A percentile compares a stretch with the other conserved stretches of the same genome.
These are phyloP conservation scores for Teunomyces barrocoloradensis DNA, from an alignment of 805 yeast species.

Conservation along the genomic window DNA sequence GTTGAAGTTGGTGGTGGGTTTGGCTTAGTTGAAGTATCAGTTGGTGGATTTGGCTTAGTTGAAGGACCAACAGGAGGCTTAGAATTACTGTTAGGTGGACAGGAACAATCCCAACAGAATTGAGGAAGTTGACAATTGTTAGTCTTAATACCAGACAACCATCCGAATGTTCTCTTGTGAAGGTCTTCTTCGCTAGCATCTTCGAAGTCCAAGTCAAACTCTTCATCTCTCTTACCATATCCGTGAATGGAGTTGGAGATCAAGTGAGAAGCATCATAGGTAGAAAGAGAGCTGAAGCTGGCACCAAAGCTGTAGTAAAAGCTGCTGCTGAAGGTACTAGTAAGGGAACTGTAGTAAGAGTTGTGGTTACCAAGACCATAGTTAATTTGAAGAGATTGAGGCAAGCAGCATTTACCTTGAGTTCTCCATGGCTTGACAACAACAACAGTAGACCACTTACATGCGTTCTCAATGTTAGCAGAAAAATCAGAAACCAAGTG, in stretches of 20 bases:
- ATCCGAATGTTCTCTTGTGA: conserved; percentile 4
- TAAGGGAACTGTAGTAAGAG: conserved; percentile 3
- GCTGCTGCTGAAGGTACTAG: conserved; percentile 9
- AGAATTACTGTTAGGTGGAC: conserved; percentile 2
- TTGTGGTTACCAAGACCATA: conserved; percentile 11
- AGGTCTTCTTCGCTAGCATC: neutral
- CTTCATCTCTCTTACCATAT: conserved; percentile 9
- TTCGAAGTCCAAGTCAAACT: neutral
- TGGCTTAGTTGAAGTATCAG: neutral
- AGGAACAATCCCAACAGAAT: conserved; percentile 14
- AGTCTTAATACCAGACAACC: conserved; percentile 6
- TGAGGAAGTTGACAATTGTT: conserved; percentile 4
- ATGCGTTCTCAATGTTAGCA: conserved; percentile 13
- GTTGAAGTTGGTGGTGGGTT: neutral
- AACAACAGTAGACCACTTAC: conserved; percentile 22
- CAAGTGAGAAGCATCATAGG: conserved; percentile 6
- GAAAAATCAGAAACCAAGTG: conserved; percentile 11
- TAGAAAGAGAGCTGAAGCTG: neutral
- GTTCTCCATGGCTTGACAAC: conserved; percentile 17
- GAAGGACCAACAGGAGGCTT: neutral
- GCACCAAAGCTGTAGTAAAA: conserved; percentile 4
- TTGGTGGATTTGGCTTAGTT: neutral
- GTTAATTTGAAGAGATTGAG: conserved; percentile 18
- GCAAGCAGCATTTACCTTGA: conserved; percentile 22
- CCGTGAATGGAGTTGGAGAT: conserved; percentile 4